Evolutionary conservation across 2,329 filamentous ascomycete species (phyloP), one percentile per base, ranked within the genome.

Genomic region (Penicillium sp.): DNA sequence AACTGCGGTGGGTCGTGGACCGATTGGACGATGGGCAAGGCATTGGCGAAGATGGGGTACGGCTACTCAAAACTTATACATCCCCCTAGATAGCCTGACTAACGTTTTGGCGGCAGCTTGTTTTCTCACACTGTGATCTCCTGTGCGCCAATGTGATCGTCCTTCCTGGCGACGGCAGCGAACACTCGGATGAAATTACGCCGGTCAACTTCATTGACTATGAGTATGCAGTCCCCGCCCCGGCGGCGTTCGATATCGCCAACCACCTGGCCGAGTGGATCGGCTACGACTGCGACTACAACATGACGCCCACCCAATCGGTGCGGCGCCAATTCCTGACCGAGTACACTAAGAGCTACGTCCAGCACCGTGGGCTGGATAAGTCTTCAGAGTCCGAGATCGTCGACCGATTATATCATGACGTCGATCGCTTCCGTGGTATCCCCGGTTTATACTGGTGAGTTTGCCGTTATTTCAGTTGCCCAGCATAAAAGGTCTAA

Each of bases 211-310:
- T 98, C 71, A 98, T 98, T 67, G 93, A 98, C 72, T 98, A 97
- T 74, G 93, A 98, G 69, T 98, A 98, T 69, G 89, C 90, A 11
- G 93, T 89, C 4, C 90, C 93, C 2, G 91, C 90, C 0, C 91
- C 91, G 1, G 89, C 90, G 3, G 90, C 91, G 1, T 98, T 98
- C 70, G 93, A 98, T 67, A 84, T 98, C 58, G 86, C 91, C 41
- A 98, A 98, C 72, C 93, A 98, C 75, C 95, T 98, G 66, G 89
- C 93, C 39, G 93, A 98, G 72, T 98, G 93, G 91, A 90, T 86
- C 50, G 93, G 93, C 47, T 96, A 96, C 63, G 89, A 95, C 60
- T 98, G 93, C 75, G 89, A 97, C 69, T 90, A 87, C 72, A 81
- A 73, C 60, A 84, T 85, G 57, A 78, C 97, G 46, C 93, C 93